Evolutionary conservation across 2,329 filamentous ascomycete species (phyloP), one percentile per base, ranked within the genome.

Genomic region (Aspergillus melleus): DNA sequence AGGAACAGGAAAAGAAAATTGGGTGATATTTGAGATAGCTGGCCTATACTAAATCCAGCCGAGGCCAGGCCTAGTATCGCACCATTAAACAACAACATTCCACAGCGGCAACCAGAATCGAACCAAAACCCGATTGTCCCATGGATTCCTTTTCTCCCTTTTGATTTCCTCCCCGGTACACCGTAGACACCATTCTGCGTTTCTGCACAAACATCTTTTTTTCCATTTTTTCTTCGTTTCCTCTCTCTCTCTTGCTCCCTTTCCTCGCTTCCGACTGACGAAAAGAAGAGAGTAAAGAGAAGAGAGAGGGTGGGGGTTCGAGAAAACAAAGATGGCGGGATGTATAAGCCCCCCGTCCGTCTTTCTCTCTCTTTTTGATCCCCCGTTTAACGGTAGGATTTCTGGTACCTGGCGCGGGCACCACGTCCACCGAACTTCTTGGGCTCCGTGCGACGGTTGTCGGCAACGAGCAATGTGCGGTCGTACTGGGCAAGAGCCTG

Each of bases 391-490:
- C 93, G 92, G 89, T 97, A 96, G 73, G 93, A 96, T 87, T 97
- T 97, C 87, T 98, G 94, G 93, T 92, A 98, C 80, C 93, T 90
- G 78, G 94, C 86, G 79, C 94, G 90, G 79, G 95, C 94, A 88
- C 94, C 94, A 75, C 88, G 90, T 91, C 81, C 81, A 76, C 82
- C 83, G 77, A 84, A 84, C 87, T 97, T 97, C 93, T 98, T 98
- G 84, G 94, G 94, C 88, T 99, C 95, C 83, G 92, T 95, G 76
- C 95, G 91, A 82, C 95, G 90, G 90, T 96, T 97, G 84, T 99
- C 95, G 82, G 95, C 95, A 76, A 99, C 95, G 78, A 99, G 90
- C 72, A 99, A 90, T 79, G 92, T 96, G 78, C 93, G 89, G 87
- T 96, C 92, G 86, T 94, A 99, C 81, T 92, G 88, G 77, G 94